Evolutionary conservation across 2,329 filamentous ascomycete genomes (phyloP).

Genomic region (Penicillium paneum): DNA sequence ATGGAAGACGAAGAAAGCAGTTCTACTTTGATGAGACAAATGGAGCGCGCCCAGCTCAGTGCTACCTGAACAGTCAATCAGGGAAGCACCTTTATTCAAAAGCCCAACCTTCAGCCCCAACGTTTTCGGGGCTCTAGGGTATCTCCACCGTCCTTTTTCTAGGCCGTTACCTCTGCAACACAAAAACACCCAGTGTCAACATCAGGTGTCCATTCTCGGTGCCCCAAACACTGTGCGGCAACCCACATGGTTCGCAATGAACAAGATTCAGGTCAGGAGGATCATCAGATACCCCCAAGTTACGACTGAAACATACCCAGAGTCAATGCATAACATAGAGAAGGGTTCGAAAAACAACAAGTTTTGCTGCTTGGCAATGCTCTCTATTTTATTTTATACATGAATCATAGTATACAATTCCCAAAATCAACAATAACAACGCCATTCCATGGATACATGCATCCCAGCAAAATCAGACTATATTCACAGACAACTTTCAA

Average conservation of each 20-base stretch:
- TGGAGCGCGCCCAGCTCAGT: constrained; percentile 47
- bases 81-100: not conserved
- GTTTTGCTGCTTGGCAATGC: not conserved
- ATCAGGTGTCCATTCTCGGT: constrained; percentile 1
- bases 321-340: not conserved
- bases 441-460: constrained; percentile 9
- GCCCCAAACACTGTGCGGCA: constrained; percentile 1
- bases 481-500: not conserved
- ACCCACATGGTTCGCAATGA: not conserved
- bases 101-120: not conserved
- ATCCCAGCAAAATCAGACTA: not conserved
- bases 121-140: too few relatives aligned
- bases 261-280: not conserved
- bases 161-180: not conserved
- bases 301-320: not conserved
- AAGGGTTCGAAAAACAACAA: not conserved
- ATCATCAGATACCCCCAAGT: not conserved
- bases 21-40: constrained; percentile 50
- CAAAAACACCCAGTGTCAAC: not conserved
- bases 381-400: constrained; percentile 9
- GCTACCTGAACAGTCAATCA: constrained; percentile 27
- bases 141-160: not conserved
- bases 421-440: constrained; percentile 3
- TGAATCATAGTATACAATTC: constrained; percentile 8
- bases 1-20: constrained; percentile 52